A percentile compares a stretch with the other conserved stretches of the same genome.
These are phyloP conservation scores for Umbelopsis sp. DNA, from an alignment of 371 early-diverging fungal species.

Conservation along the genomic window DNA sequence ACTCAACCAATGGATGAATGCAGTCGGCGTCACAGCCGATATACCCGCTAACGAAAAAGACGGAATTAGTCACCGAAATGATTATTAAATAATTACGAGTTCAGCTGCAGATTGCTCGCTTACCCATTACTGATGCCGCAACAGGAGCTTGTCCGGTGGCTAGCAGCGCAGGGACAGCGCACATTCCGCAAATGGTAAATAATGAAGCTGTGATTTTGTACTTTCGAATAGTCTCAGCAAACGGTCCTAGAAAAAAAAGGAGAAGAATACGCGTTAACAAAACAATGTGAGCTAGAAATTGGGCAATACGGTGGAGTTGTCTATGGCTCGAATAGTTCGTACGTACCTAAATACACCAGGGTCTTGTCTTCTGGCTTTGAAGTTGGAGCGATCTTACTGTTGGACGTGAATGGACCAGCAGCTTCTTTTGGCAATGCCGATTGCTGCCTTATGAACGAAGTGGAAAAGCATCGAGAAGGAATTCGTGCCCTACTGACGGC, in stretches of 20 bases:
- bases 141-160: constrained; percentile 43
- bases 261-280: too few species aligned
- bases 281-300: too few species aligned
- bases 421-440: constrained; percentile 32
- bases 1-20: constrained; percentile 48
- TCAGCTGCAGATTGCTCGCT: background rate
- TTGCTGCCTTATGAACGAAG: background rate
- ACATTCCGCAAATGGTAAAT: constrained; percentile 48
- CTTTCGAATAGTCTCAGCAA: constrained; percentile 45
- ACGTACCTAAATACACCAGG: constrained; percentile 48
- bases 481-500: background rate
- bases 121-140: constrained; percentile 40
- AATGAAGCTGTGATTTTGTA: constrained; percentile 55
- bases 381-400: constrained; percentile 26
- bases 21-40: constrained; percentile 42
- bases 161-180: constrained; percentile 47
- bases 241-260: constrained; percentile 35
- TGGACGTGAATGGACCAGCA: constrained; percentile 31
- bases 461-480: background rate
- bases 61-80: too few species aligned
- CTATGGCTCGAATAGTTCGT: too few species aligned
- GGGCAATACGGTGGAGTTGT: too few species aligned
- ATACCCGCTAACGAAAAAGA: constrained; percentile 36
- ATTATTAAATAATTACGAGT: constrained; percentile 1
- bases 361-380: constrained; percentile 35